These are phyloP conservation scores for Decorospora gaudefroyi DNA, from an alignment of 2,329 filamentous ascomycete species.

Conservation along the genomic window DNA sequence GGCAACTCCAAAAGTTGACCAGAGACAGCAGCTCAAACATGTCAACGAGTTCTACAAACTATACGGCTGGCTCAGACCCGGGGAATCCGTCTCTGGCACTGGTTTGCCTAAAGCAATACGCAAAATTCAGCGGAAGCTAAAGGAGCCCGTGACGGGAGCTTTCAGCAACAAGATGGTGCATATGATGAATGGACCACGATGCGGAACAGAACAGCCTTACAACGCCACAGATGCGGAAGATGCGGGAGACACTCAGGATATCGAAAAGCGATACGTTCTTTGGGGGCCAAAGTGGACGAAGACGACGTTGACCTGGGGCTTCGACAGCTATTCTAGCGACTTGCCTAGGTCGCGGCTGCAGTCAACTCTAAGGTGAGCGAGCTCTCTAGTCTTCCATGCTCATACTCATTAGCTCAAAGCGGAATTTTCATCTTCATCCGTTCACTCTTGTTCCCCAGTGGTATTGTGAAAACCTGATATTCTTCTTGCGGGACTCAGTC, in stretches of 20 bases:
- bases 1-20: constrained; percentile 13
- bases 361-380: constrained; percentile 29
- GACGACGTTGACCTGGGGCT: constrained; percentile 32
- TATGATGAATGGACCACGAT: constrained; percentile 34
- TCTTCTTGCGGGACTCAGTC: not conserved
- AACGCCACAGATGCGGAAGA: constrained; percentile 26
- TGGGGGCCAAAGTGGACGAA: constrained; percentile 40
- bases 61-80: constrained; percentile 34
- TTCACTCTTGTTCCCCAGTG: too few relatives aligned
- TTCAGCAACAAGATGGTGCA: constrained; percentile 33
- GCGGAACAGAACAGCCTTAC: constrained; percentile 32
- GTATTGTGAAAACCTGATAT: not conserved
- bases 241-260: constrained; percentile 1
- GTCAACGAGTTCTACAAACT: constrained; percentile 39
- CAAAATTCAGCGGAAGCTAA: constrained; percentile 34
- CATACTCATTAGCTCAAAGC: too few relatives aligned
- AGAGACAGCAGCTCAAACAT: constrained; percentile 29
- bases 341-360: constrained; percentile 24
- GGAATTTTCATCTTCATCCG: too few relatives aligned
- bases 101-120: constrained; percentile 34
- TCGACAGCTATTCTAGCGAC: constrained; percentile 33
- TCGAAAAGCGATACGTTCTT: constrained; percentile 31
- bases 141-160: constrained; percentile 30
- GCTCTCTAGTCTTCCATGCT: not conserved
- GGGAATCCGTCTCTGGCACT: constrained; percentile 26